Conservation (phyloP, 352 stramenopile species). For the Globisporangium canariense region DNA sequence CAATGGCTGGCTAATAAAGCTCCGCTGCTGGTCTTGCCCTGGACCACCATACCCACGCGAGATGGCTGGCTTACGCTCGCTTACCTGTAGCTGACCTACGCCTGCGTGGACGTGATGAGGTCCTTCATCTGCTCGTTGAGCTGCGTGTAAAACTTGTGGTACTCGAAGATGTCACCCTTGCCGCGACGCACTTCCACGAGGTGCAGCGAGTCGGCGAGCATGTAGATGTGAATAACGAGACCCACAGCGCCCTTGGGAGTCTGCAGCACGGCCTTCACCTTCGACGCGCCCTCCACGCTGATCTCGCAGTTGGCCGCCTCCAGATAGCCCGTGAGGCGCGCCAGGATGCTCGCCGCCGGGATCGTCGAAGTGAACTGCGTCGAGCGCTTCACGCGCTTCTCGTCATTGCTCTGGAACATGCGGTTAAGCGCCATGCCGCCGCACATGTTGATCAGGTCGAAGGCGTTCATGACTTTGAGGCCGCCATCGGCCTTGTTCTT, state of each 20-base stretch:
- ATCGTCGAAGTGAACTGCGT: constrained; percentile 88
- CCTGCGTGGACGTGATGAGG: constrained; percentile 44
- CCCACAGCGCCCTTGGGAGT: constrained; percentile 86
- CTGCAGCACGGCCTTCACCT: constrained; percentile 84
- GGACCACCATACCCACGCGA: background rate
- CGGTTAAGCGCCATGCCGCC: constrained; percentile 88
- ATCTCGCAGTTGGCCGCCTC: constrained; percentile 81
- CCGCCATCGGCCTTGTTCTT: constrained; percentile 63
- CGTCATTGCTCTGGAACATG: constrained; percentile 87
- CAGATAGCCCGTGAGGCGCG: constrained; percentile 68
- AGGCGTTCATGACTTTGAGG: constrained; percentile 89
- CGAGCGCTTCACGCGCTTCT: constrained; percentile 82
- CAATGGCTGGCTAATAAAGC: background rate
- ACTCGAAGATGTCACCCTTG: constrained; percentile 91
- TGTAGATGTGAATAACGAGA: constrained; percentile 89
- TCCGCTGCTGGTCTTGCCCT: background rate
- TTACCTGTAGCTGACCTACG: constrained; percentile 1
- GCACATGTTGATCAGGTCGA: constrained; percentile 92
- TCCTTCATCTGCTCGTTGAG: constrained; percentile 87
- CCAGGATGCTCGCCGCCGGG: constrained; percentile 72
- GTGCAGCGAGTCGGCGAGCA: constrained; percentile 80
- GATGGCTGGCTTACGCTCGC: background rate
- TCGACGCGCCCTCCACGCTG: constrained; percentile 69
- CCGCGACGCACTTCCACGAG: constrained; percentile 87
- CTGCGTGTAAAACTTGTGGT: constrained; percentile 90